A percentile compares a stretch with the other conserved stretches of the same genome.
Conservation (phyloP, 148 eudicot genomes). For the Mesembryanthemum crystallinum region DNA sequence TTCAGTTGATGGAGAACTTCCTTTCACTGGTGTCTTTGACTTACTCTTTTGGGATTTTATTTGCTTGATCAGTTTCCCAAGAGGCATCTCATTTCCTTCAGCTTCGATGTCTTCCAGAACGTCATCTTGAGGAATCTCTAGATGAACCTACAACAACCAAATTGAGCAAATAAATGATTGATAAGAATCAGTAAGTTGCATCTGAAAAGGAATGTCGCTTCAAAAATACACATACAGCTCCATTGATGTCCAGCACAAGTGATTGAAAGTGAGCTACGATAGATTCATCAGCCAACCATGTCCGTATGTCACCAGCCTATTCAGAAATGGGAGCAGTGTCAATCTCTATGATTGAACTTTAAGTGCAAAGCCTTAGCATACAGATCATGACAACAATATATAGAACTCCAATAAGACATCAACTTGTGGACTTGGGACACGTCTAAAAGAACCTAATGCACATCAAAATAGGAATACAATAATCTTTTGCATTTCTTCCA, state of each 20-base stretch:
- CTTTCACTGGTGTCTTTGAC: constrained; percentile 49
- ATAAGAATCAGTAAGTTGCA: constrained; percentile 17
- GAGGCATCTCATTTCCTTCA: constrained; percentile 84
- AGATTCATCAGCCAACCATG: constrained; percentile 81
- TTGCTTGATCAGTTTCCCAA: constrained; percentile 75
- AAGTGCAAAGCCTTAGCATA: neutral
- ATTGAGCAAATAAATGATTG: constrained; percentile 11
- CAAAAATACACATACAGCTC: constrained; percentile 49
- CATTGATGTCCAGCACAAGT: constrained; percentile 64
- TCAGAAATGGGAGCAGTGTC: constrained; percentile 16
- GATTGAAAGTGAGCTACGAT: constrained; percentile 73
- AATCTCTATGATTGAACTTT: neutral
- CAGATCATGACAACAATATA: constrained; percentile 2
- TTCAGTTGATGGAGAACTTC: constrained; percentile 38
- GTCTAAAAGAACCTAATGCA: neutral
- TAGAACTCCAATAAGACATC: neutral
- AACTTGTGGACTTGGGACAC: neutral
- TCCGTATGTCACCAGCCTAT: constrained; percentile 55
- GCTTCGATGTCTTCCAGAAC: constrained; percentile 61
- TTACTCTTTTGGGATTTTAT: constrained; percentile 79
- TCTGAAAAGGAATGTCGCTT: neutral
- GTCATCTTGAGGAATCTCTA: constrained; percentile 58
- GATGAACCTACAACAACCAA: constrained; percentile 48
- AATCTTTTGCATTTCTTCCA: neutral
- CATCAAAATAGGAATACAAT: neutral